phyloP scores from a whole-genome alignment of 257 asterid genomes.

The Fraxinus cuspidata region DNA sequence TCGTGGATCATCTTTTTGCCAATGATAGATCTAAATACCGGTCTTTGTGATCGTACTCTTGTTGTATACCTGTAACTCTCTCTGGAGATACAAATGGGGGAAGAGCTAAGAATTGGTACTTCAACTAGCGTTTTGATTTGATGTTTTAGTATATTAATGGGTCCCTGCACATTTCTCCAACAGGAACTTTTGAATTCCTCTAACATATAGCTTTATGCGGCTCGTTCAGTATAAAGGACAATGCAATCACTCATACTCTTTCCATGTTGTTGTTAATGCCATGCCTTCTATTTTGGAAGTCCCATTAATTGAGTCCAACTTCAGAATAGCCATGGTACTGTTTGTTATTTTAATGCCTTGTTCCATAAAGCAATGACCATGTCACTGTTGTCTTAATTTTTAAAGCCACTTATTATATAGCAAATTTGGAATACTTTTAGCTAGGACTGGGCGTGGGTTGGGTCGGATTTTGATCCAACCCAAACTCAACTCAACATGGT shows the following conservation, averaged over 20 bases:
- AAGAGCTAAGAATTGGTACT: no score
- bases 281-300: conserved; percentile 4
- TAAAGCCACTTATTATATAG: background rate
- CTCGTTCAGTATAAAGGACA: conserved; percentile 20
- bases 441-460: no score
- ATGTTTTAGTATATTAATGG: background rate
- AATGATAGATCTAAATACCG: background rate
- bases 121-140: background rate
- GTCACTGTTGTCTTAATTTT: background rate
- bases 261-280: background rate
- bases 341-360: background rate
- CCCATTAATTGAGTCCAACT: background rate
- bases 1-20: background rate
- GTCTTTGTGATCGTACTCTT: background rate
- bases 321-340: background rate
- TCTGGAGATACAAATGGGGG: background rate
- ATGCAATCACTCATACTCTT: background rate
- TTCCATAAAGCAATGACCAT: background rate
- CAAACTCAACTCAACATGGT: no score
- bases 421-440: background rate
- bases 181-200: conserved; percentile 7
- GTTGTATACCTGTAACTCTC: background rate
- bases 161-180: background rate
- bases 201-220: conserved; percentile 16
- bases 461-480: no score